Conservation (phyloP, 202 grass and related monocot species). For the Schoenoplectus tabernaemontani region DNA sequence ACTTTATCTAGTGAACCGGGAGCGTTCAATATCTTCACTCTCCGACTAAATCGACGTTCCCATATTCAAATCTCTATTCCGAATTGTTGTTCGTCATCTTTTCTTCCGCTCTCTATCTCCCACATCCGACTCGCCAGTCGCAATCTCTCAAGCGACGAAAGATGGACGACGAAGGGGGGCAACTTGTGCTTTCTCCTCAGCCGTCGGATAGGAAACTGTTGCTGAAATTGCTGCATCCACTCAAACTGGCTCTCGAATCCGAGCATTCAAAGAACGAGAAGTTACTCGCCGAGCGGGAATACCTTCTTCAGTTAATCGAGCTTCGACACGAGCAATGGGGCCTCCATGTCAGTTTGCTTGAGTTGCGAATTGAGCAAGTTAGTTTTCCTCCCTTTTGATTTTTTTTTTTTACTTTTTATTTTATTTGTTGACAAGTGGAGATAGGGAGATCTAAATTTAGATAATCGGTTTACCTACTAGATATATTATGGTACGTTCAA, state of each 20-base stretch:
- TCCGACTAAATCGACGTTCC: not conserved
- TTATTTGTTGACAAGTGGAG: not conserved
- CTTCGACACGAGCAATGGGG: slow-evolving; percentile 30
- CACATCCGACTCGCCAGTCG: not conserved
- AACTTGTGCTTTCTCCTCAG: slow-evolving; percentile 1
- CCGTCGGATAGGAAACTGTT: not conserved
- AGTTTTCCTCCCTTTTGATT: not conserved
- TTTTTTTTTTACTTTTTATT: not conserved
- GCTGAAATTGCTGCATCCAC: not conserved
- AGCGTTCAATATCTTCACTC: not conserved
- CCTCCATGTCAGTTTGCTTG: slow-evolving; percentile 21
- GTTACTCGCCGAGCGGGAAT: slow-evolving; percentile 28
- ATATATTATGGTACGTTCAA: not conserved
- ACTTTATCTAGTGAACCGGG: not conserved
- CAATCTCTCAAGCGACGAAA: not conserved
- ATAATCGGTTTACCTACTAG: not conserved
- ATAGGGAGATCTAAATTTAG: slow-evolving; percentile 3
- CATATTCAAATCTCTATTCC: slow-evolving; percentile 6
- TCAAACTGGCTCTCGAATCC: slow-evolving; percentile 26
- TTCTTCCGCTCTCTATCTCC: not conserved
- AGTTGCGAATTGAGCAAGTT: slow-evolving; percentile 28
- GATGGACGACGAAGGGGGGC: not conserved
- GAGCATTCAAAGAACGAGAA: slow-evolving; percentile 28
- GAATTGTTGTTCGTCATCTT: not conserved
- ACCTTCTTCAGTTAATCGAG: slow-evolving; percentile 30